phyloP scores from a whole-genome alignment of 345 rosid species.

The Populus tremula region DNA sequence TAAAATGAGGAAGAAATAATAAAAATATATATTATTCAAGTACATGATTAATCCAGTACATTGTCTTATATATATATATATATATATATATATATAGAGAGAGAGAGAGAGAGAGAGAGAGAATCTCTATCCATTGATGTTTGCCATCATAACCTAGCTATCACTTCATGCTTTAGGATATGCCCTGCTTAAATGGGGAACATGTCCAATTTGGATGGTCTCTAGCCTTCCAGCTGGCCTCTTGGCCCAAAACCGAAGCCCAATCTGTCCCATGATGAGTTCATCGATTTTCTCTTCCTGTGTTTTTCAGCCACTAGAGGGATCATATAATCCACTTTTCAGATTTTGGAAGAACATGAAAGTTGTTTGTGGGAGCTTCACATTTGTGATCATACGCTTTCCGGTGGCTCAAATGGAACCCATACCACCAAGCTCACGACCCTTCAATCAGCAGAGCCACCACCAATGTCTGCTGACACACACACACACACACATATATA shows the following conservation, averaged over 20 bases:
- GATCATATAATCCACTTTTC: background rate
- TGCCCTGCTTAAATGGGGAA: background rate
- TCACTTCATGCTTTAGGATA: background rate
- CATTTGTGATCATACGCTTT: background rate
- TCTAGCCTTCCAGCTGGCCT: background rate
- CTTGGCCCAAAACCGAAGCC: conserved; percentile 2
- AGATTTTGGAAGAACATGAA: background rate
- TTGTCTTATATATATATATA: no score
- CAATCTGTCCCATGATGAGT: background rate
- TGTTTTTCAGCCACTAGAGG: background rate
- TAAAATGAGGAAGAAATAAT: no score
- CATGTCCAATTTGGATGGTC: background rate
- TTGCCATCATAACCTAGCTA: background rate
- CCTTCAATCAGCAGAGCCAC: background rate
- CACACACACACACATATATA: background rate
- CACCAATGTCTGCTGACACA: background rate
- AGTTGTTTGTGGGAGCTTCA: background rate
- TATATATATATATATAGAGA: no score
- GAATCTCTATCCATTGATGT: background rate
- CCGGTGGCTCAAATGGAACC: conserved; percentile 17
- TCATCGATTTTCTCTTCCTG: background rate
- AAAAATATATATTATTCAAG: no score
- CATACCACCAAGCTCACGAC: background rate
- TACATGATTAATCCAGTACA: no score
- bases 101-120: no score